A percentile compares a stretch with the other conserved stretches of the same genome.
These are phyloP conservation scores for Trypanosomatidae sp. DNA, from an alignment of 208 protist species.

Conservation along the genomic window DNA sequence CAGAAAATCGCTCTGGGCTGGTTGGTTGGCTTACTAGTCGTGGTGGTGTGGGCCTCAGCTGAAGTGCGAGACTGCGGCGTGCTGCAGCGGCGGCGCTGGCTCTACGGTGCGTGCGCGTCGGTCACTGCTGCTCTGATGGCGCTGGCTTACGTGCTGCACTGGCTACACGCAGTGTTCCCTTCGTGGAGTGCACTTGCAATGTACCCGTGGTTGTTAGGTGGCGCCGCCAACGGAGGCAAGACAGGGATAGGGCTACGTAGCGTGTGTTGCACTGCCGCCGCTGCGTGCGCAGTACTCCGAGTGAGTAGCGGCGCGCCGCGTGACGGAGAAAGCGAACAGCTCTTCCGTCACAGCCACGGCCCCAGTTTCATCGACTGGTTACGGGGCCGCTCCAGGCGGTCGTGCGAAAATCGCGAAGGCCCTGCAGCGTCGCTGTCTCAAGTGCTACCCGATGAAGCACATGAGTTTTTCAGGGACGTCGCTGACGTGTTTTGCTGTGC, in stretches of 20 bases:
- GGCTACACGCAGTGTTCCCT: slow-evolving; percentile 15
- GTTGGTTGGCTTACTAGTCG: slow-evolving; percentile 6
- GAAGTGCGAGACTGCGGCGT: slow-evolving; percentile 22
- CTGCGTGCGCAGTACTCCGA: slow-evolving; percentile 19
- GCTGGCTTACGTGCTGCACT: slow-evolving; percentile 14
- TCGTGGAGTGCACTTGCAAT: neutral
- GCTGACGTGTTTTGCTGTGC: neutral
- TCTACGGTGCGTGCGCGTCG: slow-evolving; percentile 3
- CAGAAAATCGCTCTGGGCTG: slow-evolving; percentile 18
- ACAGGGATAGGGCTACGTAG: neutral
- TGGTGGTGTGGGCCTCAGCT: slow-evolving; percentile 12
- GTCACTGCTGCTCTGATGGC: slow-evolving; percentile 8
- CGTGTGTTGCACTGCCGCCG: slow-evolving; percentile 13
- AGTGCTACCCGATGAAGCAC: neutral
- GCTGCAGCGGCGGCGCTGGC: slow-evolving; percentile 21
- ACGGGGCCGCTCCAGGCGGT: slow-evolving; percentile 1
- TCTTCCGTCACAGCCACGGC: neutral
- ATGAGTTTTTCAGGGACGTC: neutral
- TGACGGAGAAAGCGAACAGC: neutral
- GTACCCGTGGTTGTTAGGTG: slow-evolving; percentile 20
- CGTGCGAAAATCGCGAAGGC: neutral
- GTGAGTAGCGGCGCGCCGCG: slow-evolving; percentile 17
- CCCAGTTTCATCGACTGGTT: slow-evolving; percentile 16
- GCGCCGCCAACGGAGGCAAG: neutral
- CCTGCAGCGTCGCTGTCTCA: neutral